Conservation (phyloP, 1,284 basidiomycete species). For the Cryptococcus jaspeensis region DNA sequence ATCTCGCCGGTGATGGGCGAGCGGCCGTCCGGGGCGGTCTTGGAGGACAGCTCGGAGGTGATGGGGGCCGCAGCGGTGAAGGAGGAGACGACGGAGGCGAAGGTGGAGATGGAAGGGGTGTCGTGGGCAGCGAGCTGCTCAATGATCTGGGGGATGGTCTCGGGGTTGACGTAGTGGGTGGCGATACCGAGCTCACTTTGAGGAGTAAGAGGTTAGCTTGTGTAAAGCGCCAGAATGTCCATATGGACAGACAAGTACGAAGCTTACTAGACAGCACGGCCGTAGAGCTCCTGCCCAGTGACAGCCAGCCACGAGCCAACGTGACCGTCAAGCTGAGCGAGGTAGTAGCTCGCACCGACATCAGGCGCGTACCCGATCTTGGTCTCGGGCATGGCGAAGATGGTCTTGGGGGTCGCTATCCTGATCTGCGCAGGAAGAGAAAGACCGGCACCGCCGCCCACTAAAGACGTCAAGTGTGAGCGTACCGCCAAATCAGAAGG, state of each 20-base stretch:
- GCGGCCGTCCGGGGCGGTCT: conserved; percentile 57
- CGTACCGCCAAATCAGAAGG: neutral
- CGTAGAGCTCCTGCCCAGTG: conserved; percentile 71
- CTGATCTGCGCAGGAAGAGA: conserved; percentile 85
- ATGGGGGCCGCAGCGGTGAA: conserved; percentile 10
- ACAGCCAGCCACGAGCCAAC: conserved; percentile 92
- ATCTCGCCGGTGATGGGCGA: conserved; percentile 62
- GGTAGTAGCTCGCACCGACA: conserved; percentile 87
- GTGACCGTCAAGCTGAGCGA: conserved; percentile 86
- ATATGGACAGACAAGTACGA: too few relatives aligned
- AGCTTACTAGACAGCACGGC: conserved; percentile 78
- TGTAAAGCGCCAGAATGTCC: neutral
- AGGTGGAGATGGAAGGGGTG: conserved; percentile 29
- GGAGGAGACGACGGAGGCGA: conserved; percentile 61
- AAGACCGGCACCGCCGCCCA: conserved; percentile 95
- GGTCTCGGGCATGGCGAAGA: conserved; percentile 96
- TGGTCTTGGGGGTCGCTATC: conserved; percentile 88
- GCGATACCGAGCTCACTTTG: conserved; percentile 83
- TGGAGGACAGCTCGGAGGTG: conserved; percentile 6
- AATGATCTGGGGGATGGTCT: conserved; percentile 66
- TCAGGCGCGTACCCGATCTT: conserved; percentile 66
- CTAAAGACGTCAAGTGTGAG: conserved; percentile 51
- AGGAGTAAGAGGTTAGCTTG: conserved; percentile 2
- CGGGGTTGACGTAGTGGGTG: conserved; percentile 81
- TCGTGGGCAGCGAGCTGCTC: conserved; percentile 46